Percentiles rank a stretch among this genome's conserved stretches.
These are phyloP conservation scores for Fusarium xyrophilum DNA, from an alignment of 2,329 filamentous ascomycete genomes.

Conservation along the genomic window DNA sequence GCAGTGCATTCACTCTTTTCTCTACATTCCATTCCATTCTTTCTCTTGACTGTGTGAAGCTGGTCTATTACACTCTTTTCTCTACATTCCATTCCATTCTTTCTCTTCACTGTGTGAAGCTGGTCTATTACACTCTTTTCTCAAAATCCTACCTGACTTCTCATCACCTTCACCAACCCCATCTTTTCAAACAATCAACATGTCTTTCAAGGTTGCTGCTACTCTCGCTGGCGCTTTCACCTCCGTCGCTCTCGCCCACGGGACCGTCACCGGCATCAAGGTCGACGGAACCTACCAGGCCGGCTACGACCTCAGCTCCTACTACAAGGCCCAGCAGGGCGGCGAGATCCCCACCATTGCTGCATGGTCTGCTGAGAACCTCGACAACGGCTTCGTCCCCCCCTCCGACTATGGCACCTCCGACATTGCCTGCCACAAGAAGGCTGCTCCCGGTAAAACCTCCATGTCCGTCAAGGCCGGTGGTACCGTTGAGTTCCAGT, in stretches of 20 bases:
- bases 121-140: slow-evolving; percentile 33
- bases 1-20: slow-evolving; percentile 24
- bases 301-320: slow-evolving; percentile 33
- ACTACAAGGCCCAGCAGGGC: slow-evolving; percentile 33
- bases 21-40: too few relatives aligned
- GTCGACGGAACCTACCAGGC: slow-evolving; percentile 30
- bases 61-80: slow-evolving; percentile 18
- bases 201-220: slow-evolving; percentile 35
- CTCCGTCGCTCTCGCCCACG: slow-evolving; percentile 34
- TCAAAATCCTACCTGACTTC: not conserved
- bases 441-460: slow-evolving; percentile 45
- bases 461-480: slow-evolving; percentile 51
- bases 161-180: not conserved
- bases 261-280: slow-evolving; percentile 37
- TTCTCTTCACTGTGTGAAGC: slow-evolving; percentile 44
- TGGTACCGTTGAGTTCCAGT: slow-evolving; percentile 50
- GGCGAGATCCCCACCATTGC: slow-evolving; percentile 30
- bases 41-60: too few relatives aligned
- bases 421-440: slow-evolving; percentile 59
- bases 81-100: slow-evolving; percentile 28
- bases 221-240: slow-evolving; percentile 35
- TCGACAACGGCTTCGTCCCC: slow-evolving; percentile 60
- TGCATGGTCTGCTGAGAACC: slow-evolving; percentile 54
- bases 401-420: slow-evolving; percentile 47
- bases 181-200: slow-evolving; percentile 11